phyloP scores from a whole-genome alignment of 1,139 yeast species.

The Pichia sp. region DNA sequence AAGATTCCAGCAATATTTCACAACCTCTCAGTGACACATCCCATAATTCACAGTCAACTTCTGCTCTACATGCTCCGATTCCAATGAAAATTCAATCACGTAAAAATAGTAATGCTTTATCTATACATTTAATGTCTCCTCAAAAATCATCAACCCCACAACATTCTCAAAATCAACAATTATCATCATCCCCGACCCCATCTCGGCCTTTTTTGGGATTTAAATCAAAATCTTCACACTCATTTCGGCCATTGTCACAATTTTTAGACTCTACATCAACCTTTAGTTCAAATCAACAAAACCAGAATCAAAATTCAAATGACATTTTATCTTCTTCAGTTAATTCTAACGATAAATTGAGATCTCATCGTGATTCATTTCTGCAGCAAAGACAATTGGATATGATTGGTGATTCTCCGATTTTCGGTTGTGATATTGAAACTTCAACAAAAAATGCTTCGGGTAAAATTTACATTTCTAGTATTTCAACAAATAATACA shows the following conservation, averaged over 20 bases:
- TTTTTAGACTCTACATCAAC: constrained; percentile 18
- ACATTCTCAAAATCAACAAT: constrained; percentile 1
- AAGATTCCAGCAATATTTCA: neutral
- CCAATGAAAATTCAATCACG: constrained; percentile 3
- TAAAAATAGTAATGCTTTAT: constrained; percentile 8
- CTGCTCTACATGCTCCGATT: neutral
- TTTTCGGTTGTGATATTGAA: constrained; percentile 81
- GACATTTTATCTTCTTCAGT: constrained; percentile 17
- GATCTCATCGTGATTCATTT: constrained; percentile 54
- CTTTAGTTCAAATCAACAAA: neutral
- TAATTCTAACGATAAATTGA: constrained; percentile 27
- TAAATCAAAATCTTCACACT: constrained; percentile 28
- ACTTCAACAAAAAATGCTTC: constrained; percentile 68
- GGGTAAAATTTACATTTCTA: constrained; percentile 62
- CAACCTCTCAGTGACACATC: neutral
- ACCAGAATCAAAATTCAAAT: neutral
- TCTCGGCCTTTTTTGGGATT: constrained; percentile 27
- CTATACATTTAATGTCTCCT: constrained; percentile 6
- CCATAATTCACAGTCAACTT: neutral
- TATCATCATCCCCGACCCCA: constrained; percentile 20
- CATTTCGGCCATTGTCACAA: constrained; percentile 24
- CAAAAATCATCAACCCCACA: constrained; percentile 4
- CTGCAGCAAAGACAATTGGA: constrained; percentile 33
- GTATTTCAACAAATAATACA: constrained; percentile 1
- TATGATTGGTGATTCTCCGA: constrained; percentile 39